A percentile compares a stretch with the other conserved stretches of the same genome.
Evolutionary conservation across 129 eudicot species (phyloP).

Genomic region (Chrysanthemum seticuspe): DNA sequence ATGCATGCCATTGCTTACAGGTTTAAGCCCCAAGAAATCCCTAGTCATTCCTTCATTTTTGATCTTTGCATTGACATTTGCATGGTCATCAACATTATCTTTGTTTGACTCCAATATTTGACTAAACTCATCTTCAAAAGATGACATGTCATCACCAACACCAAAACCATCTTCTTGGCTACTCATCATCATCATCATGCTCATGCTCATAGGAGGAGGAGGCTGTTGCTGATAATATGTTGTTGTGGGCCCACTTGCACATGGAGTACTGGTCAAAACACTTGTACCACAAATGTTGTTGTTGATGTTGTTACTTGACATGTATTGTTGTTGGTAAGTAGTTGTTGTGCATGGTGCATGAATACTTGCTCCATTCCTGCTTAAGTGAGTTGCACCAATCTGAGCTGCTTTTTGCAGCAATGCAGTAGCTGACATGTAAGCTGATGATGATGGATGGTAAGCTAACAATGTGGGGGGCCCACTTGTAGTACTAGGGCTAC

Average conservation of each 20-base stretch:
- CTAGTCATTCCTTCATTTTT: conserved; percentile 65
- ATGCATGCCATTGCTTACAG: conserved; percentile 43
- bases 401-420: conserved; percentile 98
- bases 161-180: conserved; percentile 28
- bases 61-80: conserved; percentile 5
- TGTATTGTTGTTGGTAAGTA: conserved; percentile 42
- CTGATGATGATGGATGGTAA: conserved; percentile 47
- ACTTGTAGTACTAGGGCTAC: conserved; percentile 30
- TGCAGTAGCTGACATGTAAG: conserved; percentile 97
- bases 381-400: conserved; percentile 73
- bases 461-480: conserved; percentile 65
- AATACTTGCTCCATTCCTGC: conserved; percentile 33
- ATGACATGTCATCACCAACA: conserved; percentile 28
- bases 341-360: conserved; percentile 32
- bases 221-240: conserved; percentile 41
- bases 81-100: conserved; percentile 12
- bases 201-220: conserved; percentile 24
- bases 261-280: conserved; percentile 16
- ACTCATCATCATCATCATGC: conserved; percentile 37
- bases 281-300: conserved; percentile 32
- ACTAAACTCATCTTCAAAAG: conserved; percentile 55
- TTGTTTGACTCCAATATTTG: conserved; percentile 54
- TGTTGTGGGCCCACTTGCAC: conserved; percentile 33
- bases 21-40: conserved; percentile 82
- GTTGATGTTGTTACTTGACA: conserved; percentile 25